phyloP scores from a whole-genome alignment of 225 moss, liverwort and hornwort genomes.

The Pseudisothecium myosuroides region DNA sequence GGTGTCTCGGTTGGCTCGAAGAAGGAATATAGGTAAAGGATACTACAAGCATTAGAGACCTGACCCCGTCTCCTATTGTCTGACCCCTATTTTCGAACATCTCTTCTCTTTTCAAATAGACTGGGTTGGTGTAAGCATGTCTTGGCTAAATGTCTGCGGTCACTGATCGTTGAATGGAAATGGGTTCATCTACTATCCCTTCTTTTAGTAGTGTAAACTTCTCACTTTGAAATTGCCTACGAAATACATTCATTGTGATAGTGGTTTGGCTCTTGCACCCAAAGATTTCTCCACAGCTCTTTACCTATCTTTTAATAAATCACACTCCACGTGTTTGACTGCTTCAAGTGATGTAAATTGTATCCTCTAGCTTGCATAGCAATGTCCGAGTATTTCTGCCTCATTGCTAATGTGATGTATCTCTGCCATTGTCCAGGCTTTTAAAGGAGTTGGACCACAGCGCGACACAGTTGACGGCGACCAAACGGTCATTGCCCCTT shows the following conservation, averaged over 20 bases:
- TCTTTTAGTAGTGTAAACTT: background rate
- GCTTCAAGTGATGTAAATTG: too few relatives aligned
- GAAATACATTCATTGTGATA: background rate
- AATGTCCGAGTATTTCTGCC: background rate
- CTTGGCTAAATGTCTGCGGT: background rate
- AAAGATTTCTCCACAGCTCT: background rate
- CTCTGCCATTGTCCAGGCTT: conserved; percentile 6
- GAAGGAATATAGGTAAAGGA: background rate
- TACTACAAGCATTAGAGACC: too few relatives aligned
- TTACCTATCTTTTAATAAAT: background rate
- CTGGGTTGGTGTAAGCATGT: background rate
- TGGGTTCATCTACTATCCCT: background rate
- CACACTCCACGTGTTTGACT: too few relatives aligned
- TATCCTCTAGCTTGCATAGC: background rate
- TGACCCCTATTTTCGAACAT: background rate
- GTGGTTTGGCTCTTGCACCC: background rate
- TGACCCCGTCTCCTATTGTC: too few relatives aligned
- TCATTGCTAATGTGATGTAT: background rate
- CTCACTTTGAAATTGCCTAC: background rate
- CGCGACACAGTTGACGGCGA: background rate
- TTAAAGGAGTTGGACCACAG: background rate
- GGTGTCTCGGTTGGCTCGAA: background rate
- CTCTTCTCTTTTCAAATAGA: background rate
- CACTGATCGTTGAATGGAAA: background rate
- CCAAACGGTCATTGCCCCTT: background rate